Evolutionary conservation across 2,329 filamentous ascomycete species (phyloP), one percentile per base, ranked within the genome.

Genomic region (Aspergillus neoniger): DNA sequence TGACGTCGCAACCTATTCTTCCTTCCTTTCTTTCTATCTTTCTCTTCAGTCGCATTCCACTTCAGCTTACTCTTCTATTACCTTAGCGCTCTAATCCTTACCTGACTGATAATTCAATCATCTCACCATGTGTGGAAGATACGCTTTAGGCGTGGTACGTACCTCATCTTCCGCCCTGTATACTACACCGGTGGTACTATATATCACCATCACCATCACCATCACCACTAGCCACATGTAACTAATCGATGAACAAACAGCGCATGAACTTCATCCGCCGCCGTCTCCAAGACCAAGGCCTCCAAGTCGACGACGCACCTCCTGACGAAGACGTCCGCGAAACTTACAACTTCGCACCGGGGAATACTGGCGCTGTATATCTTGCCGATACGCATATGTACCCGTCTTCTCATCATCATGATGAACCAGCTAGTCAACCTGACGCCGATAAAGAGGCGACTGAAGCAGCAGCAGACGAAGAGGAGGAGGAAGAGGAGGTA

Each of bases 291-390:
- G 83, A 92, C 38, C 85, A 92, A 68, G 82, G 88, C 63, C 91
- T 96, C 86, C 84, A 83, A 2, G 86, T 91, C 2, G 83, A 88
- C 59, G 86, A 92, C 59, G 86, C 85, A 0, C 91, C 91, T 0
- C 84, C 85, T 4, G 91, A 96, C 67, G 86, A 91, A 17, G 85
- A 80, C 50, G 79, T 87, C 36, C 85, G 90, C 39, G 90, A 91
- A 71, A 92, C 86, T 38, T 96, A 96, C 79, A 98, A 98, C 74
- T 96, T 99, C 72, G 92, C 94, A 0, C 95, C 95, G 0, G 91
- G 93, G 0, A 91, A 92, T 63, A 84, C 90, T 70, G 94, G 95
- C 36, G 81, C 95, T 23, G 91, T 98, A 25, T 96, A 96, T 73
- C 87, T 92, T 61, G 91, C 91, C 36, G 86, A 92, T 55, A 83